Evolutionary conservation across 2,329 filamentous ascomycete species (phyloP), one percentile per base, ranked within the genome.

Genomic region (Epichloe bromicola): DNA sequence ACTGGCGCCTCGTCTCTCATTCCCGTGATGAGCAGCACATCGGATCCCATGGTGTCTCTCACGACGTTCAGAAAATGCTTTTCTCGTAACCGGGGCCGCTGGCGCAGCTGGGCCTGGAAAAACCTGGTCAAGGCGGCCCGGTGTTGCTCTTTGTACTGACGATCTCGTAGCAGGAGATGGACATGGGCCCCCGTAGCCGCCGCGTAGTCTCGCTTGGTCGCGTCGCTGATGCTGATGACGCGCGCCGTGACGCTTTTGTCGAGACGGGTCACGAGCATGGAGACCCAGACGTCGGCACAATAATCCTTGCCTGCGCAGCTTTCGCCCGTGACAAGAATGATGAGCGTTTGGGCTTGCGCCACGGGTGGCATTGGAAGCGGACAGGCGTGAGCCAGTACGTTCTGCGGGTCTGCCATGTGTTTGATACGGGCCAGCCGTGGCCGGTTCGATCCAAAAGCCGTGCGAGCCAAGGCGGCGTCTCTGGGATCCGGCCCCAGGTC

Each of bases 401-500:
- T 70, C 10, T 51, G 52, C 11, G 78, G 75, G 55, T 83, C 79
- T 8, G 66, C 59, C 2, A 0, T 57, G 3, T 56, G 60, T 63
- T 83, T 83, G 50, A 84, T 70, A 51, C 61, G 64, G 37, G 66
- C 66, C 2, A 84, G 66, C 5, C 74, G 75, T 5, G 57, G 56
- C 11, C 56, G 54, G 56, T 83, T 84, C 2, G 64, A 65, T 7
- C 79, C 79, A 67, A 83, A 84, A 41, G 80, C 79, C 54, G 65
- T 69, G 4, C 57, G 57, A 1, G 76, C 77, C 17, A 84, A 66
- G 1, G 52, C 53, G 0, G 63, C 60, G 56, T 84, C 81, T 67
- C 79, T 65, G 0, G 78, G 75, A 54, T 83, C 78, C 3, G 78
- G 78, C 11, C 80, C 80, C 23, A 84, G 76, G 57, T 85, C 80